Evolutionary conservation across 2,329 filamentous ascomycete species (phyloP).

Genomic region (Alternaria conjuncta): DNA sequence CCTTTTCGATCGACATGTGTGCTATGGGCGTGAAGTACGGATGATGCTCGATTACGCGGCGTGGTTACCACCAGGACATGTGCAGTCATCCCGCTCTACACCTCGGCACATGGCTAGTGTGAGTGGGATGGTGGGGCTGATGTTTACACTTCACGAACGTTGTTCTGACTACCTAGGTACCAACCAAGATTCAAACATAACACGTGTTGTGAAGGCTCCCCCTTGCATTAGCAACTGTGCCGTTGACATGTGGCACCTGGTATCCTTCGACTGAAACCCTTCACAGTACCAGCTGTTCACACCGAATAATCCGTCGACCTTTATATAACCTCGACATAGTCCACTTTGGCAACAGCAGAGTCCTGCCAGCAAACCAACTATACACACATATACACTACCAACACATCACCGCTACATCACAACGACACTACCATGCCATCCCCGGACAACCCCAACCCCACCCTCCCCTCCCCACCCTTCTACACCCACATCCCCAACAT

Average conservation of each 20-base stretch:
- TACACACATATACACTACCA: not conserved
- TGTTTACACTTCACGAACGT: not conserved
- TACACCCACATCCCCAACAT: constrained; percentile 36
- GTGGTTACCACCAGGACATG: not conserved
- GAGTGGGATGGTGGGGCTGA: not conserved
- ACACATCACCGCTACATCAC: not conserved
- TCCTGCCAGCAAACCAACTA: not conserved
- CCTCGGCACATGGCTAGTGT: not conserved
- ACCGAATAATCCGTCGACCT: not conserved
- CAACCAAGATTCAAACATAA: not conserved
- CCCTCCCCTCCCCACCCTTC: constrained; percentile 43
- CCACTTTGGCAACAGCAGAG: not conserved
- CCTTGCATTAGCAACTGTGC: not conserved
- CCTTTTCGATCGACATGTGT: rapidly evolving
- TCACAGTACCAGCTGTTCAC: not conserved
- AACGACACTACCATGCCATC: not conserved
- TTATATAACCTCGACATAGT: not conserved
- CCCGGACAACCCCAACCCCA: not conserved
- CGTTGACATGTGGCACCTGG: not conserved
- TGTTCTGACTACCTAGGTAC: not conserved
- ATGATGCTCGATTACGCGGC: not conserved
- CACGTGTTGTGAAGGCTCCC: not conserved
- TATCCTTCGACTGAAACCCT: not conserved
- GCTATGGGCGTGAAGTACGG: not conserved
- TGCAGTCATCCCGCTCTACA: not conserved